Conservation (phyloP, 202 grass and related monocot genomes). For the Carex sylvatica region DNA sequence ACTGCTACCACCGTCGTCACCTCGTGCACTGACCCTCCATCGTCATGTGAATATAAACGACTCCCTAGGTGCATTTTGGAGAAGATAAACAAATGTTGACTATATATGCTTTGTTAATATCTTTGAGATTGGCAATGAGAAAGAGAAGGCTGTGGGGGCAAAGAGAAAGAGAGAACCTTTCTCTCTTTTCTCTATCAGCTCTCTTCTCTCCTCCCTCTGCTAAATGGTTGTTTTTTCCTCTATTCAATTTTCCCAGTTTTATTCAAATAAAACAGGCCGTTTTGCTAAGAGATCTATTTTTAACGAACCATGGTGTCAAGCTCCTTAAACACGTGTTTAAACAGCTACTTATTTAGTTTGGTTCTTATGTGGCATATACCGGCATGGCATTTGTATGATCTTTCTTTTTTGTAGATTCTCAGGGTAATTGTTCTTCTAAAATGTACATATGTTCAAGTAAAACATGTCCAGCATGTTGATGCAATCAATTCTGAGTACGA, state of each 20-base stretch:
- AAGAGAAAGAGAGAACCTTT: conserved; percentile 39
- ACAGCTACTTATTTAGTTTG: conserved; percentile 7
- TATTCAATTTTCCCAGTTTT: conserved; percentile 12
- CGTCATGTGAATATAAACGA: conserved; percentile 13
- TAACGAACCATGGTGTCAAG: conserved; percentile 19
- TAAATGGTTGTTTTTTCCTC: conserved; percentile 7
- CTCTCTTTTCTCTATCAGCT: conserved; percentile 44
- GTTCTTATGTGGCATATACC: conserved; percentile 5
- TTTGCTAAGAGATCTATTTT: conserved; percentile 19
- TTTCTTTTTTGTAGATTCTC: background rate
- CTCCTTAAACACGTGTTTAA: background rate
- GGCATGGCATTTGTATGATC: background rate
- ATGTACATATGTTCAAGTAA: background rate
- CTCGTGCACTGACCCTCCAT: conserved; percentile 23
- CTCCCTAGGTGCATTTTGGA: conserved; percentile 46
- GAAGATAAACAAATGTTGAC: background rate
- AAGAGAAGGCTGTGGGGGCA: conserved; percentile 8
- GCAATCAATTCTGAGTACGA: background rate
- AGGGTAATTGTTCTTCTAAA: background rate
- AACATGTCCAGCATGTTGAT: background rate
- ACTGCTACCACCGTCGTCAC: conserved; percentile 51
- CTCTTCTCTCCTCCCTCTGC: conserved; percentile 33
- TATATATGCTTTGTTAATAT: background rate
- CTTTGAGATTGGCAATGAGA: background rate
- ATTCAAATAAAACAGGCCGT: conserved; percentile 17